These are phyloP conservation scores for Elaeagnus macrophylla DNA, from an alignment of 306 rosid species.

Conservation along the genomic window DNA sequence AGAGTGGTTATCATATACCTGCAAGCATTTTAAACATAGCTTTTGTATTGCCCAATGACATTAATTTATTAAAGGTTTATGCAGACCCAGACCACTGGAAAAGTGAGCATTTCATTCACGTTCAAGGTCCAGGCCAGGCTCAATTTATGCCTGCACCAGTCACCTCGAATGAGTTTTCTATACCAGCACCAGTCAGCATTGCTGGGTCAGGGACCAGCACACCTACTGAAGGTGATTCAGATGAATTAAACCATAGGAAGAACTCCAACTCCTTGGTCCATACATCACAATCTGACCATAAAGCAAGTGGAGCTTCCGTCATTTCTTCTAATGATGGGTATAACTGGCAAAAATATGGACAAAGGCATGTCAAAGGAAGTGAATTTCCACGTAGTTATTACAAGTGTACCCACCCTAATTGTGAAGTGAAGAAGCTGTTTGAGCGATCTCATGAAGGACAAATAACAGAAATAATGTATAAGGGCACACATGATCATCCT, in stretches of 20 bases:
- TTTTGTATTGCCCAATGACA: conserved; percentile 34
- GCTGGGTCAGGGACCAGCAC: conserved; percentile 41
- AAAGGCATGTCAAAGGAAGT: conserved; percentile 91
- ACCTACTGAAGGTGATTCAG: conserved; percentile 47
- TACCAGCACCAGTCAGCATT: conserved; percentile 44
- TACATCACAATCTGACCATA: conserved; percentile 43
- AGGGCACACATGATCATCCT: conserved; percentile 95
- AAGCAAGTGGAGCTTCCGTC: conserved; percentile 46
- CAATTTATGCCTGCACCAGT: conserved; percentile 34
- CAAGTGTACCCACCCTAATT: conserved; percentile 93
- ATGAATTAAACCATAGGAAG: conserved; percentile 47
- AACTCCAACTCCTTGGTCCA: conserved; percentile 40
- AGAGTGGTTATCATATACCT: background rate
- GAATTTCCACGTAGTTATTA: conserved; percentile 98
- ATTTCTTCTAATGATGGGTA: conserved; percentile 79
- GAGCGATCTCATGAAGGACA: conserved; percentile 93
- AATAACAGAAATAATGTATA: conserved; percentile 87
- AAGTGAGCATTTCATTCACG: conserved; percentile 44
- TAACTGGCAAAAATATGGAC: conserved; percentile 96
- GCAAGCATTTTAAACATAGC: background rate
- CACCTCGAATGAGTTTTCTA: conserved; percentile 49
- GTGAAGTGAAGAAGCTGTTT: conserved; percentile 95
- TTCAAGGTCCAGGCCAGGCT: conserved; percentile 41
- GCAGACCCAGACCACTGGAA: conserved; percentile 45
- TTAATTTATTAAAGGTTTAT: conserved; percentile 58